phyloP scores from a whole-genome alignment of 768 basidiomycete species.

The Phaeolepiota aurea region DNA sequence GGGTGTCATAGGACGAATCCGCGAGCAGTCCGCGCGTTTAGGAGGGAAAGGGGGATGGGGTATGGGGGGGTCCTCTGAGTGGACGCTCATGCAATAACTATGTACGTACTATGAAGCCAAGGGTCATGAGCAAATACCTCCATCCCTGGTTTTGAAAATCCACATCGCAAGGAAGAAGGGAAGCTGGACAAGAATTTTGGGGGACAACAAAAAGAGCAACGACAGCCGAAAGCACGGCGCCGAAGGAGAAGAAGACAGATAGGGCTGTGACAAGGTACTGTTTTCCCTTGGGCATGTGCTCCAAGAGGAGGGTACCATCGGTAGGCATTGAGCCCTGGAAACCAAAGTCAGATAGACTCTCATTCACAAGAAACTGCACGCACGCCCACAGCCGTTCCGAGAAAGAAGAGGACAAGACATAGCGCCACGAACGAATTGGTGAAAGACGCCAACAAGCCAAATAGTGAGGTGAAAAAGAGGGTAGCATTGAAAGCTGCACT shows the following conservation, averaged over 20 bases:
- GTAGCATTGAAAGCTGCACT: conserved; percentile 90
- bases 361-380: conserved; percentile 15
- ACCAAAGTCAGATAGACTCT: conserved; percentile 1
- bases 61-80: conserved; percentile 1
- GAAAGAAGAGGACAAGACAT: conserved; percentile 73
- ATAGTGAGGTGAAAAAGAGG: conserved; percentile 81
- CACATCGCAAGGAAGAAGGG: conserved; percentile 51
- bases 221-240: conserved; percentile 78
- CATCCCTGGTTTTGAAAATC: conserved; percentile 74
- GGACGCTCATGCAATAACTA: conserved; percentile 5
- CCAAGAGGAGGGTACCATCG: conserved; percentile 85
- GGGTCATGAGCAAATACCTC: conserved; percentile 71
- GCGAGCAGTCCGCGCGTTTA: conserved; percentile 2
- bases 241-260: conserved; percentile 93
- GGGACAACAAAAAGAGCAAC: conserved; percentile 80
- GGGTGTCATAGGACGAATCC: background rate
- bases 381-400: conserved; percentile 93
- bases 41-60: conserved; percentile 2
- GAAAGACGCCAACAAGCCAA: conserved; percentile 76
- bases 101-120: conserved; percentile 74
- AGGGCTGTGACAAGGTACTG: conserved; percentile 88
- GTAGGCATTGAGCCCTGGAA: conserved; percentile 90
- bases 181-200: conserved; percentile 51
- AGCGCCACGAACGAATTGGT: conserved; percentile 59
- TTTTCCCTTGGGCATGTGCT: conserved; percentile 89